Evolutionary conservation across 2,329 filamentous ascomycete genomes (phyloP), one percentile per base, ranked within the genome.

Genomic region (Aspergillus niger): DNA sequence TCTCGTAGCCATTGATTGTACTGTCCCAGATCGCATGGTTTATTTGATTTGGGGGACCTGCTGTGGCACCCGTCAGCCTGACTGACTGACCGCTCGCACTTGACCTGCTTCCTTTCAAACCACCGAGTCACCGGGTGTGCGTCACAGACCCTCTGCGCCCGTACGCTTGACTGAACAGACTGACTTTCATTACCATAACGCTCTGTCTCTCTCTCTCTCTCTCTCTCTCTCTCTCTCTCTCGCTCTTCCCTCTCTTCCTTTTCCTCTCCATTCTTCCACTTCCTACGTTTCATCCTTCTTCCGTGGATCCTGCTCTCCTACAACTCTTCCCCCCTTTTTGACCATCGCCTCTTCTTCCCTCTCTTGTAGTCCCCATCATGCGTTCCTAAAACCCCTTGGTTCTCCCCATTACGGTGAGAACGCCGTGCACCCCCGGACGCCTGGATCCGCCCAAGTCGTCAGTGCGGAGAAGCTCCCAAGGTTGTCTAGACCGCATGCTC

Each of bases 71-170:
- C 43, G 56, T 55, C 61, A 65, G 58, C 55, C 54, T 62, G 64
- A 63, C 61, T 62, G 64, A 63, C 61, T 50, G 51, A 56, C 60
- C 50, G 55, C 52, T 58, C 56, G 51, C 62, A 63, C 68, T 69
- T 71, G 69, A 73, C 61, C 64, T 65, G 57, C 58, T 61, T 59
- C 41, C 41, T 44, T 44, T 44, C 41, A 44, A 44, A 58, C 61
- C 63, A 60, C 72, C 73, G 73, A 78, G 76, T 78, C 76, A 78
- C 73, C 73, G 70, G 73, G 70, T 71, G 69, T 78, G 76, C 76
- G 76, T 78, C 76, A 78, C 76, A 73, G 69, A 71, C 66, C 62
- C 63, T 66, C 56, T 62, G 56, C 55, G 56, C 57, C 58, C 55
- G 51, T 62, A 60, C 58, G 47, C 54, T 60, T 57, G 54, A 47